Conservation (phyloP, 148 eudicot genomes). For the Rhododendron ovatum region DNA sequence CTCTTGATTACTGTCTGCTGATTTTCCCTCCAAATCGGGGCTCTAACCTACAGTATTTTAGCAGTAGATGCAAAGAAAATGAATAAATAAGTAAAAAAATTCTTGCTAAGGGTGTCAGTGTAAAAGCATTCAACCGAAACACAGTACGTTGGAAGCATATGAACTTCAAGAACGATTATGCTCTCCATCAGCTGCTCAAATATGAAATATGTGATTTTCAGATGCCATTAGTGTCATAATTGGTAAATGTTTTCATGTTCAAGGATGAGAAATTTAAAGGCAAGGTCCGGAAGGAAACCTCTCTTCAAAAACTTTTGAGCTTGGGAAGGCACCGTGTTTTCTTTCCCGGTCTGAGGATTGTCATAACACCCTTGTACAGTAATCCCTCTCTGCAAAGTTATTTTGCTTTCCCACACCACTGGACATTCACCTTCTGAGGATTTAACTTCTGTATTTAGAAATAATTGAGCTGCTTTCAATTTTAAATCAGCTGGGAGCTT, state of each 20-base stretch:
- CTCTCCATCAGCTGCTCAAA: not conserved
- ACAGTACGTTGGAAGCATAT: not conserved
- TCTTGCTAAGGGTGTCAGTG: not conserved
- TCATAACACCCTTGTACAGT: slow-evolving; percentile 13
- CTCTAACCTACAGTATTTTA: not conserved
- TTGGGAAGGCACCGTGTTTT: slow-evolving; percentile 8
- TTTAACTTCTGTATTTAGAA: slow-evolving; percentile 21
- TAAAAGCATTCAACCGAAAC: not conserved
- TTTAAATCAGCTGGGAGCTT: slow-evolving; percentile 24
- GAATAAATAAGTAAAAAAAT: not conserved
- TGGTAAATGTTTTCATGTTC: not conserved
- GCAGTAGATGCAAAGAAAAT: not conserved
- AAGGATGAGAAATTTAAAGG: not conserved
- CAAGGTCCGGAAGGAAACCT: slow-evolving; percentile 22
- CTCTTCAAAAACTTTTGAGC: slow-evolving; percentile 19
- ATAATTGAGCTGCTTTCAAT: slow-evolving; percentile 31
- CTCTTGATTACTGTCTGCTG: not conserved
- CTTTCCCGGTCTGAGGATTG: slow-evolving; percentile 15
- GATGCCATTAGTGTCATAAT: not conserved
- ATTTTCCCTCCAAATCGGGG: not conserved
- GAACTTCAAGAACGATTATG: not conserved
- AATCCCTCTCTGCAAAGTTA: slow-evolving; percentile 11
- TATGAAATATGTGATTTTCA: not conserved
- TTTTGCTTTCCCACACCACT: slow-evolving; percentile 21
- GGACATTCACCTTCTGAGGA: slow-evolving; percentile 8